Evolutionary conservation across 2,329 filamentous ascomycete species (phyloP).

Genomic region (Lecanicillium sp.): DNA sequence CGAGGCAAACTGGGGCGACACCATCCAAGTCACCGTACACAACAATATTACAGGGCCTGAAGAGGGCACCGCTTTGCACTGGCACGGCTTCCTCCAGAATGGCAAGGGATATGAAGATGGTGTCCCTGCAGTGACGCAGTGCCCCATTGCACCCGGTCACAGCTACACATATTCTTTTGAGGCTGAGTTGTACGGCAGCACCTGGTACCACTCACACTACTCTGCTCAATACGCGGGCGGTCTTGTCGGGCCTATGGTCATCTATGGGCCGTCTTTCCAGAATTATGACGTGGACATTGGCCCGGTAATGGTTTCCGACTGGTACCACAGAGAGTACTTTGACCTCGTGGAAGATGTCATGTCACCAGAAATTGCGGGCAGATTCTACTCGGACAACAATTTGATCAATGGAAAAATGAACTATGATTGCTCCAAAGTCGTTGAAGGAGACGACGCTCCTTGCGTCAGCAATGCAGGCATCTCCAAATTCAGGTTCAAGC

Average conservation of each 20-base stretch:
- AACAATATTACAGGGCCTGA: conserved; percentile 41
- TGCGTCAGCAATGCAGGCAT: conserved; percentile 21
- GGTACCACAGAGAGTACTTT: conserved; percentile 32
- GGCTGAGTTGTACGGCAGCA: conserved; percentile 45
- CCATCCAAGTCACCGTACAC: conserved; percentile 34
- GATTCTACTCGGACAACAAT: conserved; percentile 31
- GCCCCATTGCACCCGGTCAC: conserved; percentile 41
- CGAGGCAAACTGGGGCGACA: conserved; percentile 43
- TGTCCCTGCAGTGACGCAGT: conserved; percentile 41
- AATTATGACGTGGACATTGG: conserved; percentile 60
- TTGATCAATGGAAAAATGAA: conserved; percentile 32
- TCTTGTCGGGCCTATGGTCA: conserved; percentile 51
- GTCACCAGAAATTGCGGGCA: not conserved
- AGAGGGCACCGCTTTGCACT: conserved; percentile 57
- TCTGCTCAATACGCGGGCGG: conserved; percentile 43
- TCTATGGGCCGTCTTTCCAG: conserved; percentile 50
- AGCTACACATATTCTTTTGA: conserved; percentile 50
- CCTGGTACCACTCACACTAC: conserved; percentile 57
- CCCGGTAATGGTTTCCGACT: conserved; percentile 50
- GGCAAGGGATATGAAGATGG: conserved; percentile 49
- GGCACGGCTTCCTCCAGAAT: conserved; percentile 53
- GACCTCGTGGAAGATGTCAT: not conserved
- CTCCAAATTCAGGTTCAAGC: conserved; percentile 28
- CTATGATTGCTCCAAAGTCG: not conserved
- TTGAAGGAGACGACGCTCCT: conserved; percentile 12